Percentiles rank a stretch among this genome's conserved stretches.
These are phyloP conservation scores for Excoecaria cochinchinensis DNA, from an alignment of 345 rosid genomes.

Conservation along the genomic window DNA sequence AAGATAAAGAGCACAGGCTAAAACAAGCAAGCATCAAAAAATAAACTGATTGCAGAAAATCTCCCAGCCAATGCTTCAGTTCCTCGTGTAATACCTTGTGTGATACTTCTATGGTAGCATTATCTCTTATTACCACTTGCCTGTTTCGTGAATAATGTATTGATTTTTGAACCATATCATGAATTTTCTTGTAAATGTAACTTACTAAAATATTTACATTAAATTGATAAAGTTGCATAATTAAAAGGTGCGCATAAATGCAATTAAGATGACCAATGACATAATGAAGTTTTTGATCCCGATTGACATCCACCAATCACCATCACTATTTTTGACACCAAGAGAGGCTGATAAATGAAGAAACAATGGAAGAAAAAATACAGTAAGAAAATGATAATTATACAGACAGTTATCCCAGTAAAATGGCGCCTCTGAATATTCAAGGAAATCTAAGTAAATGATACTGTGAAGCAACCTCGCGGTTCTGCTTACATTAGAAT, in stretches of 20 bases:
- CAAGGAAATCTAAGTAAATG: background rate
- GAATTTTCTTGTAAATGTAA: background rate
- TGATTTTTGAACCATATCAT: background rate
- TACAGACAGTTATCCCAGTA: background rate
- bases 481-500: background rate
- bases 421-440: background rate
- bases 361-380: background rate
- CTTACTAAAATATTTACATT: too few relatives aligned
- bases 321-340: background rate
- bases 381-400: background rate
- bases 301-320: background rate
- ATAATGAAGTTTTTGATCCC: background rate
- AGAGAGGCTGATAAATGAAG: too few relatives aligned
- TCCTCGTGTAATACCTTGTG: background rate
- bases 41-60: slow-evolving; percentile 29
- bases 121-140: background rate
- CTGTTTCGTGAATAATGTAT: background rate
- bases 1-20: slow-evolving; percentile 25
- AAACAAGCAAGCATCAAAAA: slow-evolving; percentile 23
- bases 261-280: background rate
- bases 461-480: background rate
- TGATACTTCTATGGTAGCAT: background rate
- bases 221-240: background rate
- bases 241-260: background rate
- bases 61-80: slow-evolving; percentile 1